Conservation (phyloP, 2,329 filamentous ascomycete species). For the Torrubiellomyces zombiae region DNA sequence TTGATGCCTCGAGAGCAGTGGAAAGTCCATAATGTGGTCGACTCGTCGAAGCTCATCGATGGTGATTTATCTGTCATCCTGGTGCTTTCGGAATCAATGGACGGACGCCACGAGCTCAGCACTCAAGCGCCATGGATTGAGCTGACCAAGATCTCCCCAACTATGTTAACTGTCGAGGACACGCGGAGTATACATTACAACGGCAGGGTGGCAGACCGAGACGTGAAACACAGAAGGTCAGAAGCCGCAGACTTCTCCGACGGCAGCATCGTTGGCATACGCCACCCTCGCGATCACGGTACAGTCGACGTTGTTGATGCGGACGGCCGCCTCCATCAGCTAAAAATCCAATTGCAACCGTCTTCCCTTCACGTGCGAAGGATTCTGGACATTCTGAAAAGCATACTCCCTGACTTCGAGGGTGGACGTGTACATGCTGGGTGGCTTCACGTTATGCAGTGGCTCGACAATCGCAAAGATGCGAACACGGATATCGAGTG, state of each 20-base stretch:
- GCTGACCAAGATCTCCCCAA: slow-evolving; percentile 48
- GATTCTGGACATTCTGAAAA: slow-evolving; percentile 44
- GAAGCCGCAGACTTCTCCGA: slow-evolving; percentile 28
- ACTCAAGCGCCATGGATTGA: slow-evolving; percentile 62
- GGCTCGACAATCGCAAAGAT: slow-evolving; percentile 37
- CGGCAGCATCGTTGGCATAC: slow-evolving; percentile 34
- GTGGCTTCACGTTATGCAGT: slow-evolving; percentile 61
- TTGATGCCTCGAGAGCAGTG: slow-evolving; percentile 29
- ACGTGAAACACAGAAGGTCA: slow-evolving; percentile 28
- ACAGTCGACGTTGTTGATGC: slow-evolving; percentile 50
- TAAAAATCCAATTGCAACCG: slow-evolving; percentile 52
- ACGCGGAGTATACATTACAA: slow-evolving; percentile 40
- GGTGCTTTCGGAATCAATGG: slow-evolving; percentile 47
- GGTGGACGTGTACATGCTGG: slow-evolving; percentile 46
- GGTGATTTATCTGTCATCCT: slow-evolving; percentile 51
- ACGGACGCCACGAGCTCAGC: slow-evolving; percentile 49
- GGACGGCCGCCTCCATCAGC: slow-evolving; percentile 44
- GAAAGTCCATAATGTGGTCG: slow-evolving; percentile 50
- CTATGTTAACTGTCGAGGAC: slow-evolving; percentile 42
- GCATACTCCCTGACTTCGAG: slow-evolving; percentile 41
- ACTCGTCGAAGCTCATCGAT: slow-evolving; percentile 56
- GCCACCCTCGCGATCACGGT: slow-evolving; percentile 40
- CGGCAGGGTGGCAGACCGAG: slow-evolving; percentile 33
- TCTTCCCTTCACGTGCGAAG: slow-evolving; percentile 43
- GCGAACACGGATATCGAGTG: slow-evolving; percentile 43